Evolutionary conservation across 202 grass and related monocot genomes (phyloP).

Genomic region (Panicum virgatum): DNA sequence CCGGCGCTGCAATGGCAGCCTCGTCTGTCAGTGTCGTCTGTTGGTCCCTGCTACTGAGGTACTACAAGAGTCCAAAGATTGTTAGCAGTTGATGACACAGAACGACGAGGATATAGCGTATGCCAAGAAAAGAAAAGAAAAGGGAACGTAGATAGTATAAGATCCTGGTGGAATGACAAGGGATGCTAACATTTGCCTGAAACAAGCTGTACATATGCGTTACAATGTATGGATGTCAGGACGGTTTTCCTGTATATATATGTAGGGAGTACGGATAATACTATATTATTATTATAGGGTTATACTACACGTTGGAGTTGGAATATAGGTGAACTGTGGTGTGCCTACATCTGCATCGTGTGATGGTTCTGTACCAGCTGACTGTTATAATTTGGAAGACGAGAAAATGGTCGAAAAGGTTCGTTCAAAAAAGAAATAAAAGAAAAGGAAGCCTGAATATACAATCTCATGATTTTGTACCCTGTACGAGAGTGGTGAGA

Average conservation of each 20-base stretch:
- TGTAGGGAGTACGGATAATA: too few species aligned
- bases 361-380: neutral
- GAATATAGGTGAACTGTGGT: neutral
- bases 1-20: slow-evolving; percentile 89
- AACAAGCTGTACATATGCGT: slow-evolving; percentile 30
- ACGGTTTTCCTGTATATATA: neutral
- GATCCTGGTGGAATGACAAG: neutral
- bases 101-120: neutral
- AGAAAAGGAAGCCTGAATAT: neutral
- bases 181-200: neutral
- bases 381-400: neutral
- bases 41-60: slow-evolving; percentile 79
- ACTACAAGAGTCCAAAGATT: slow-evolving; percentile 71
- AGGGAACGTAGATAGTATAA: neutral
- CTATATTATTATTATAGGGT: neutral
- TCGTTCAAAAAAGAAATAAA: too few species aligned
- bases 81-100: slow-evolving; percentile 31
- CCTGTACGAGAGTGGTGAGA: too few species aligned
- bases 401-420: neutral
- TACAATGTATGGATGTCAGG: neutral
- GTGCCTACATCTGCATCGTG: neutral
- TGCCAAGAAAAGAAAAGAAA: neutral
- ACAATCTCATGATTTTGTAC: too few species aligned
- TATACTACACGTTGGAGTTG: neutral
- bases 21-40: slow-evolving; percentile 91